phyloP scores from a whole-genome alignment of 768 basidiomycete genomes.

The Mrakia frigida region DNA sequence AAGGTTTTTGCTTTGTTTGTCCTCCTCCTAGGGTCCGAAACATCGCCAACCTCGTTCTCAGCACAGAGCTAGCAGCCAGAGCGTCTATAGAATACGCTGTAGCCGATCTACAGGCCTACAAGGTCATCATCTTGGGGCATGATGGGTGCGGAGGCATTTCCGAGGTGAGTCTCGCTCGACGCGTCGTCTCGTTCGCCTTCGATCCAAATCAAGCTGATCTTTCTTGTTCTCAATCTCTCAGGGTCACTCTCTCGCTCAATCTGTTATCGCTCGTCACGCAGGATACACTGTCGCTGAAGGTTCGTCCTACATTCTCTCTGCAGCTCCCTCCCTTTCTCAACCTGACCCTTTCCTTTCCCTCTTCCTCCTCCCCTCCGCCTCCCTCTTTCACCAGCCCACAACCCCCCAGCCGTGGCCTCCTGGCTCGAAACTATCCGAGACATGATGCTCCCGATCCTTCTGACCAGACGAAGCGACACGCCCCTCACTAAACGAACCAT shows the following conservation, averaged over 20 bases:
- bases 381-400: too few species aligned
- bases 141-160: background rate
- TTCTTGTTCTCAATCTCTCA: background rate
- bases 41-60: slow-evolving; percentile 17
- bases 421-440: slow-evolving; percentile 13
- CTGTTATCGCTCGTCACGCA: background rate
- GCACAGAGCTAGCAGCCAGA: background rate
- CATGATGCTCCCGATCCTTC: slow-evolving; percentile 10
- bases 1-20: too few species aligned
- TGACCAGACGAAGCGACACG: background rate
- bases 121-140: slow-evolving; percentile 12
- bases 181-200: background rate
- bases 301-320: too few species aligned
- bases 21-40: slow-evolving; percentile 15
- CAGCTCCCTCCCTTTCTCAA: background rate
- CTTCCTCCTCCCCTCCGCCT: too few species aligned
- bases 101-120: background rate
- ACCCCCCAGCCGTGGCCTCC: background rate
- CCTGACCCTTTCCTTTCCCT: background rate
- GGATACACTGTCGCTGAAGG: slow-evolving; percentile 8
- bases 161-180: background rate
- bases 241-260: slow-evolving; percentile 1
- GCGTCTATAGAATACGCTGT: background rate
- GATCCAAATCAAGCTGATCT: background rate
- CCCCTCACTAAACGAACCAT: slow-evolving; percentile 4